phyloP scores from a whole-genome alignment of 306 rosid genomes.

The Castanopsis chinensis region DNA sequence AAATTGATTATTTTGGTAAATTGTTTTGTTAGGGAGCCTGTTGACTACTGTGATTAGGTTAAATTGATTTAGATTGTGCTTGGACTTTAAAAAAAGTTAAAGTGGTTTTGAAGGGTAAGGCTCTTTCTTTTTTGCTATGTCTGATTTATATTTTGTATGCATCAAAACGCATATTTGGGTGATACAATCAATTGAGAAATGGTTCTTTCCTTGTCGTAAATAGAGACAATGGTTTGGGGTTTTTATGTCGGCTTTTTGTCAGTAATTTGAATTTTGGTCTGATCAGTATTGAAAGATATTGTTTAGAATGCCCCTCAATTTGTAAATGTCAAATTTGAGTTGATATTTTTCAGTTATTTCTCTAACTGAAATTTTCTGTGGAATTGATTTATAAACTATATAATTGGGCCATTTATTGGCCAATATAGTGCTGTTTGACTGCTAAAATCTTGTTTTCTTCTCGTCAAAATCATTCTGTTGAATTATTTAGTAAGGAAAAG shows the following conservation, averaged over 20 bases:
- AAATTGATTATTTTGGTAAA: background rate
- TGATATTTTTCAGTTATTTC: background rate
- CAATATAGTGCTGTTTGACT: background rate
- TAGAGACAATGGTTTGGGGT: background rate
- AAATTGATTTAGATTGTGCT: background rate
- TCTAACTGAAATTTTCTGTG: background rate
- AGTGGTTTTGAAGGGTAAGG: background rate
- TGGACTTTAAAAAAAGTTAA: background rate
- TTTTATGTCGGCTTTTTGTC: background rate
- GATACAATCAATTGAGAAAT: background rate
- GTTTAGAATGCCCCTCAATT: no score
- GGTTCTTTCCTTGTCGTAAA: background rate
- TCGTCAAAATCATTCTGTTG: background rate
- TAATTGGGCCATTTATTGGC: background rate
- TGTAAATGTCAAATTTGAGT: background rate
- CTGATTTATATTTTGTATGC: background rate
- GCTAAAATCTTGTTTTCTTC: background rate
- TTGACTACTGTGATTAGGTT: background rate
- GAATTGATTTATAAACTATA: background rate
- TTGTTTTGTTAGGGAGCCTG: background rate
- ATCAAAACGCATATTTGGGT: background rate
- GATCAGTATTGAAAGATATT: background rate
- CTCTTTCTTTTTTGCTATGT: background rate
- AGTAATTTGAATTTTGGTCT: background rate
- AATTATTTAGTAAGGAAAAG: background rate